Conservation (phyloP, 208 protist species). For the Acanthamoeba divionensis region DNA sequence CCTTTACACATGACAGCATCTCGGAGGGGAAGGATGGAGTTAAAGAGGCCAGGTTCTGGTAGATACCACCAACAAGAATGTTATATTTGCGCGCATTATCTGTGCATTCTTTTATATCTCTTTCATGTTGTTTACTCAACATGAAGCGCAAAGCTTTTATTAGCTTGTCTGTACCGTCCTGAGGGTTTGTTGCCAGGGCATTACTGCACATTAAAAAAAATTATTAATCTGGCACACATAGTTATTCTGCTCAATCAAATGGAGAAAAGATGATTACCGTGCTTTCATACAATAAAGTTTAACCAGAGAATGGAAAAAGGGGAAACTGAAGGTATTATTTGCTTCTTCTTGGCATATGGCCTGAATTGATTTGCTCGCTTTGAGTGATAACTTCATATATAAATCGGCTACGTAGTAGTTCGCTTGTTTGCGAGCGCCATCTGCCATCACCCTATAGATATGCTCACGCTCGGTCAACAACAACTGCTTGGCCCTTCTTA, state of each 20-base stretch:
- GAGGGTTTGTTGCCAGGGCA: not conserved
- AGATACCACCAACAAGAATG: constrained; percentile 52
- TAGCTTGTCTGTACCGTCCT: constrained; percentile 59
- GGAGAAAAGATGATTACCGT: not conserved
- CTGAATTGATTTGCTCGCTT: constrained; percentile 54
- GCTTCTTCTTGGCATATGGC: not conserved
- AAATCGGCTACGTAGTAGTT: constrained; percentile 73
- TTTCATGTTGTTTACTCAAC: constrained; percentile 59
- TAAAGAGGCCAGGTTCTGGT: constrained; percentile 3
- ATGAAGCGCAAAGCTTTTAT: constrained; percentile 69
- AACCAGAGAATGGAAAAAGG: constrained; percentile 71
- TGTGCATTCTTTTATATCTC: not conserved
- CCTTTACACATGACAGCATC: constrained; percentile 17
- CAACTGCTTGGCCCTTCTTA: constrained; percentile 55
- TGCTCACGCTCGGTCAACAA: constrained; percentile 59
- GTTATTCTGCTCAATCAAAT: not conserved
- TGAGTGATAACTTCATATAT: constrained; percentile 73
- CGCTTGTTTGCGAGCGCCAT: constrained; percentile 70
- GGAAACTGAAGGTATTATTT: constrained; percentile 60
- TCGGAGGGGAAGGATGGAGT: not conserved
- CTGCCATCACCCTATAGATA: constrained; percentile 68
- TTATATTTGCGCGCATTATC: constrained; percentile 50
- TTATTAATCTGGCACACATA: not conserved
- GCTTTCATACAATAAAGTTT: constrained; percentile 75
- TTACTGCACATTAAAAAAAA: not conserved